Evolutionary conservation across 805 yeast genomes (phyloP).

Genomic region (Middelhovenomyces tepae): DNA sequence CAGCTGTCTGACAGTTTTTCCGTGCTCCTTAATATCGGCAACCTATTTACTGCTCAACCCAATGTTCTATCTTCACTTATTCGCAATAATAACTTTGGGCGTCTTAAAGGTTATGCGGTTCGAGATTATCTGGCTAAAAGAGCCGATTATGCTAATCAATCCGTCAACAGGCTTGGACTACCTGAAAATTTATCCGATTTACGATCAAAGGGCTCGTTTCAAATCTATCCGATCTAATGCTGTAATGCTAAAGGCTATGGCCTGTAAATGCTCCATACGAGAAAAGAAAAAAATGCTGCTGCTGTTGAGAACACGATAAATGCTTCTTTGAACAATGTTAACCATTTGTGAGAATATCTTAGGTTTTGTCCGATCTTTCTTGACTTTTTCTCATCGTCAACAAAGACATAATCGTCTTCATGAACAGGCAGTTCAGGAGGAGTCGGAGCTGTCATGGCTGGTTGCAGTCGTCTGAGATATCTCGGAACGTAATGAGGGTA

Average conservation of each 20-base stretch:
- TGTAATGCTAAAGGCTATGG: too few relatives aligned
- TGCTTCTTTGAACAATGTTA: background rate
- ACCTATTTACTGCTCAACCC: conserved; percentile 79
- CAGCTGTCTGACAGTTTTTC: conserved; percentile 56
- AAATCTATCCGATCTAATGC: too few relatives aligned
- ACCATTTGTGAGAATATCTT: too few relatives aligned
- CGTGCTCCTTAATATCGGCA: conserved; percentile 71
- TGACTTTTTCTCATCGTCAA: background rate
- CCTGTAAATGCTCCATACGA: conserved; percentile 1
- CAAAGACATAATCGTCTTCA: background rate
- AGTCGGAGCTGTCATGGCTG: background rate
- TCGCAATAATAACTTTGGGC: too few relatives aligned
- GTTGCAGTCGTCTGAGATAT: background rate
- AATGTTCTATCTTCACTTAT: too few relatives aligned
- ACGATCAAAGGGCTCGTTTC: background rate
- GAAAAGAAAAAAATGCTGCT: background rate
- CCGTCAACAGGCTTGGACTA: conserved; percentile 22
- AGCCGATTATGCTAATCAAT: conserved; percentile 55
- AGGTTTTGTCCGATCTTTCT: too few relatives aligned
- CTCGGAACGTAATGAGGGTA: conserved; percentile 8
- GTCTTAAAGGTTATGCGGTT: conserved; percentile 32
- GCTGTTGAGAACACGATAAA: background rate
- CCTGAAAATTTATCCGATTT: background rate
- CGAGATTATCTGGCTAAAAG: conserved; percentile 61
- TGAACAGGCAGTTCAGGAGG: background rate